phyloP scores from a whole-genome alignment of 2,329 filamentous ascomycete genomes.

The Aspergillus viridinutans region DNA sequence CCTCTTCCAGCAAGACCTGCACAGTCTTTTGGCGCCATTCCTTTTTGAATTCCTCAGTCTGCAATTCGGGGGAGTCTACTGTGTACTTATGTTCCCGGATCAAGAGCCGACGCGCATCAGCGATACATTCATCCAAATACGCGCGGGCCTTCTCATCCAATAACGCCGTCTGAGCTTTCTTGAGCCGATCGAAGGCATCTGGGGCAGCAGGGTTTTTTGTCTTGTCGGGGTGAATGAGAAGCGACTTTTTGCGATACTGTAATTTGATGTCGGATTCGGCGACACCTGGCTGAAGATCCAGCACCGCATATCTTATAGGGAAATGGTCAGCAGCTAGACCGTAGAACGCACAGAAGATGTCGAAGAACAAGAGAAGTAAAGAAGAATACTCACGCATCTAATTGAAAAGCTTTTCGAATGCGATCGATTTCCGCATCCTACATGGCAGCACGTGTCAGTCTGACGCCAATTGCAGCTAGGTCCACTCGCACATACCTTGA shows the following conservation, averaged over 20 bases:
- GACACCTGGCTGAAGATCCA: constrained; percentile 92
- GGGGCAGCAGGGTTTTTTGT: constrained; percentile 85
- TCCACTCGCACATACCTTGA: constrained; percentile 58
- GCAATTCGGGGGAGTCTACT: constrained; percentile 75
- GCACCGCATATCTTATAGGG: constrained; percentile 70
- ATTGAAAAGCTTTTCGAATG: constrained; percentile 84
- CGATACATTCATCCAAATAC: constrained; percentile 87
- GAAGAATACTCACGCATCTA: constrained; percentile 56
- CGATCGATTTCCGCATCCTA: constrained; percentile 94
- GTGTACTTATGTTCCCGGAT: constrained; percentile 95
- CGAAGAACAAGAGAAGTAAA: not conserved
- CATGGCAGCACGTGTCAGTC: constrained; percentile 12
- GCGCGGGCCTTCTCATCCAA: constrained; percentile 91
- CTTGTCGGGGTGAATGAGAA: constrained; percentile 98
- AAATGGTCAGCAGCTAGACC: constrained; percentile 1
- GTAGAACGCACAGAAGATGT: not conserved
- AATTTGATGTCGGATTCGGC: constrained; percentile 94
- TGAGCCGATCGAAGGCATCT: constrained; percentile 92
- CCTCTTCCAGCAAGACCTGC: constrained; percentile 87
- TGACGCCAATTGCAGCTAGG: constrained; percentile 1
- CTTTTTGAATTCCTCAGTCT: constrained; percentile 74
- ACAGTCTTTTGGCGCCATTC: constrained; percentile 90
- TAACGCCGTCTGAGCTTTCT: constrained; percentile 86
- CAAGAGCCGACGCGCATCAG: constrained; percentile 89
- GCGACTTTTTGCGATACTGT: constrained; percentile 93